Evolutionary conservation across 208 protist species (phyloP), one percentile per base, ranked within the genome.

Genomic region (Lotmaria passim): DNA sequence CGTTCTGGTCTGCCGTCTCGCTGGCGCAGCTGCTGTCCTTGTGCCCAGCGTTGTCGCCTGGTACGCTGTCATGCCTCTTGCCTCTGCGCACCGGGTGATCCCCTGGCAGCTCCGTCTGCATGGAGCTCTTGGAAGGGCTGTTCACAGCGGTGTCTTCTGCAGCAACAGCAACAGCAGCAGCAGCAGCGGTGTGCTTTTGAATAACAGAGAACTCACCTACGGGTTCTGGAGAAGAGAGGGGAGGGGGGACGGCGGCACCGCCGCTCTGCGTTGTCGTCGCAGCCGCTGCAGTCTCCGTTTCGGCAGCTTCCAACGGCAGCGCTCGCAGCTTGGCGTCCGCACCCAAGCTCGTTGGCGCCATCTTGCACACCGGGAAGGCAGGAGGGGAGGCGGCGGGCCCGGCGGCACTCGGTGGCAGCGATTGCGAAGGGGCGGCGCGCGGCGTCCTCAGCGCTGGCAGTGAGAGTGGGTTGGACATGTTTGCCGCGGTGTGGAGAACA

Each of bases 401-500:
- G 47, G 3, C 5, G 11, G 7, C 23, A 3, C 14, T 6, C 47
- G 23, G 47, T 7, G 23, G 23, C 50, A 17, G 28, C 11, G 30
- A 28, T 36, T 23, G 14, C 14, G 30, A 4, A n/a, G n/a, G n/a
- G n/a, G n/a, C 28, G 50, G 50, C 2, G 50, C 30, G 28, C 30
- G 23, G 3, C 50, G 50, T 33, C 50, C 30, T 28, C 14, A 28
- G 10, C 14, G 7, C 28, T 38, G 26, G 23, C 15, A n/a, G n/a
- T 4, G 52, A 38, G 33, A 43, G 52, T 19, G 52, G 52, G 52
- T 43, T 58, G 33, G n/a, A n/a, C n/a, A n/a, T n/a, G n/a, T n/a
- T n/a, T n/a, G n/a, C n/a, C n/a, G n/a, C n/a, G n/a, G n/a, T n/a
- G n/a, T n/a, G n/a, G n/a, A n/a, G n/a, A n/a, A n/a, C n/a, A n/a